Evolutionary conservation across 352 stramenopile genomes (phyloP), one percentile per base, ranked within the genome.

Genomic region (Aphanomyces invadans): DNA sequence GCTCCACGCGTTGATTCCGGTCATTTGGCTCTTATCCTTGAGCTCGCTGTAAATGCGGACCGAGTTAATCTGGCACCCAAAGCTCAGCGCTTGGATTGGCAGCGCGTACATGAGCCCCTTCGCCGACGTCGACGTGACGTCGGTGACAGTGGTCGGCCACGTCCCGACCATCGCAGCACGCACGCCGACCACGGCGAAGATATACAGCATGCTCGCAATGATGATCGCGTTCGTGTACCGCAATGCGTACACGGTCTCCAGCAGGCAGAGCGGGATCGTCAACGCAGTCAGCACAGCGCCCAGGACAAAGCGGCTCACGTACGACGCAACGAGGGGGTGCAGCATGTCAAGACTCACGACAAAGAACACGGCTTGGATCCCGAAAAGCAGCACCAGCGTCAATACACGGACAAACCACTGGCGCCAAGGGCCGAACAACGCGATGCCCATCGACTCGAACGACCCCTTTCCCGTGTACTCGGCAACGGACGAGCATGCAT

Each of bases 301-400:
- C 65, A 90, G 83, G 23, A 73, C 76, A 32, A 62, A 76, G 59
- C 83, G 81, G 52, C 77, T 79, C 60, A 92, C 69, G 36, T 79
- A 48, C 31, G 69, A 71, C 38, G 59, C 62, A n/a, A 90, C 70
- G 28, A 92, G 90, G n/a, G 83, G 81, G 71, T 88, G 79, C 49
- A 92, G 86, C n/a, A 92, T 70, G 59, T 92, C 83, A 79, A 92
- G 89, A 28, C 77, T 77, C 67, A 92, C 88, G 12, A 92, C 78
- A 71, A 87, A 88, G 74, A 89, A 90, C 71, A 76, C 88, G 38
- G 90, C 78, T 31, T 88, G 76, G 33, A 81, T 78, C 57, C 83
- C 83, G 57, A 92, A 92, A n/a, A 90, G 74, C 62, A 92, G 72
- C 52, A 84, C 71, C 45, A 92, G 70, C 54, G 83, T 92, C 36